Evolutionary conservation across 2,329 filamentous ascomycete genomes (phyloP).

Genomic region (Mycogone perniciosa): DNA sequence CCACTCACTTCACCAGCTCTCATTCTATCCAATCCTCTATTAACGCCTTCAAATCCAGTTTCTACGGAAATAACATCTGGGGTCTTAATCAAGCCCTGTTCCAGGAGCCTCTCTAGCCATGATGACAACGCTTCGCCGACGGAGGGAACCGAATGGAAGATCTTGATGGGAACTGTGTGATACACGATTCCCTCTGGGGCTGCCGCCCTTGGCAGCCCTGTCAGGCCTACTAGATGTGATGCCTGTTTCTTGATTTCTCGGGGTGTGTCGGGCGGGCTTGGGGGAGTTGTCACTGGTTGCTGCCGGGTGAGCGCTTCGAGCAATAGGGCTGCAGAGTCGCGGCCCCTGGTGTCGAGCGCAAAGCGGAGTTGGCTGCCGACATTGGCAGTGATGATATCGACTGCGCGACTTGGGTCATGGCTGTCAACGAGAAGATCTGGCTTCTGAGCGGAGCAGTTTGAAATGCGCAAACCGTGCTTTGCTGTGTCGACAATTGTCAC

Average conservation of each 20-base stretch:
- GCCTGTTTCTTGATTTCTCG: slow-evolving; percentile 17
- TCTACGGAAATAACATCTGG: slow-evolving; percentile 61
- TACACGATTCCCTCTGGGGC: slow-evolving; percentile 40
- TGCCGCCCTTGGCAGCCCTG: slow-evolving; percentile 56
- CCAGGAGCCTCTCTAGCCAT: slow-evolving; percentile 64
- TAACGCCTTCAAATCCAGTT: slow-evolving; percentile 60
- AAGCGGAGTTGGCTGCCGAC: slow-evolving; percentile 55
- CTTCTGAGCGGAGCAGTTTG: slow-evolving; percentile 35
- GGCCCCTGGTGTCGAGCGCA: slow-evolving; percentile 61
- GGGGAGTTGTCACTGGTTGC: slow-evolving; percentile 21
- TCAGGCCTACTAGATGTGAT: slow-evolving; percentile 60
- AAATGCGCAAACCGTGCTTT: slow-evolving; percentile 55
- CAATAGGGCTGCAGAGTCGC: slow-evolving; percentile 54
- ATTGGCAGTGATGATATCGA: slow-evolving; percentile 56
- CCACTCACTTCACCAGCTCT: slow-evolving; percentile 60
- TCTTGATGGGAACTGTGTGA: slow-evolving; percentile 67
- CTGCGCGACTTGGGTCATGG: slow-evolving; percentile 55
- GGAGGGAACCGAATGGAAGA: slow-evolving; percentile 62
- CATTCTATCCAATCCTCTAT: slow-evolving; percentile 60
- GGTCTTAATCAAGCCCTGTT: slow-evolving; percentile 44
- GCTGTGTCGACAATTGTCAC: slow-evolving; percentile 61
- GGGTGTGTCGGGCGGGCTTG: slow-evolving; percentile 35
- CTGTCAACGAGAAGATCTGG: slow-evolving; percentile 63
- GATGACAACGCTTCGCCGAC: slow-evolving; percentile 56
- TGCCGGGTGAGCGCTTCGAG: slow-evolving; percentile 42